A percentile compares a stretch with the other conserved stretches of the same genome.
Conservation (phyloP, 139 green algal species). For the Coelastrella sp. region DNA sequence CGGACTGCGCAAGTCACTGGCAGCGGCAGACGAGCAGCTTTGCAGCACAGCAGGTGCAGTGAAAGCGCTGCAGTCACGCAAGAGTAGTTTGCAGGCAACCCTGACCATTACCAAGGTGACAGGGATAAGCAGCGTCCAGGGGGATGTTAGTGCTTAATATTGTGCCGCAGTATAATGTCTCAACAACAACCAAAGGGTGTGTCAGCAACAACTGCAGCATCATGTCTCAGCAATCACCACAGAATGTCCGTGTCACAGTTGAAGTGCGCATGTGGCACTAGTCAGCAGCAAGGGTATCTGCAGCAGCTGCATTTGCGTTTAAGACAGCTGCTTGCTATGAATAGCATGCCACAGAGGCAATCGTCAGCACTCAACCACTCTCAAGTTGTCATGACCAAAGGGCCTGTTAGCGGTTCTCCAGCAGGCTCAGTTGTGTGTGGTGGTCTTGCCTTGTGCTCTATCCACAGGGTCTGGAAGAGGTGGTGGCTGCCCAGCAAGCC, state of each 20-base stretch:
- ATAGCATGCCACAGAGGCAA: not conserved
- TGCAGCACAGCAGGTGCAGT: constrained; percentile 65
- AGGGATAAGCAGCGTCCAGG: not conserved
- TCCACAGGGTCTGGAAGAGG: constrained; percentile 70
- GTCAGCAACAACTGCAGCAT: not conserved
- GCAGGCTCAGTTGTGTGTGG: not conserved
- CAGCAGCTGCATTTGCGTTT: too few relatives aligned
- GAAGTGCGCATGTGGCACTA: too few relatives aligned
- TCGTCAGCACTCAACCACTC: not conserved
- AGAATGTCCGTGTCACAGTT: too few relatives aligned
- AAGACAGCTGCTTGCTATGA: too few relatives aligned
- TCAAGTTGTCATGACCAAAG: too few relatives aligned
- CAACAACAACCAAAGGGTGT: not conserved
- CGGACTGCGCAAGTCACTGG: constrained; percentile 57
- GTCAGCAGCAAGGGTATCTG: too few relatives aligned
- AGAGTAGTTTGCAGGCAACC: constrained; percentile 67
- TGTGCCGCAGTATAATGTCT: too few relatives aligned
- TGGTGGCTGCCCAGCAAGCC: constrained; percentile 64
- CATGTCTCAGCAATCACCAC: not conserved
- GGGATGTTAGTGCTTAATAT: not conserved
- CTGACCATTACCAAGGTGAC: constrained; percentile 70
- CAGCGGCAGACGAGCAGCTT: constrained; percentile 71
- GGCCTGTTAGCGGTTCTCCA: too few relatives aligned
- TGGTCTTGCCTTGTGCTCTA: not conserved
- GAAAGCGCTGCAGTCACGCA: constrained; percentile 66